These are phyloP conservation scores for Lactifluus hygrophoroides DNA, from an alignment of 768 basidiomycete species.

Conservation along the genomic window DNA sequence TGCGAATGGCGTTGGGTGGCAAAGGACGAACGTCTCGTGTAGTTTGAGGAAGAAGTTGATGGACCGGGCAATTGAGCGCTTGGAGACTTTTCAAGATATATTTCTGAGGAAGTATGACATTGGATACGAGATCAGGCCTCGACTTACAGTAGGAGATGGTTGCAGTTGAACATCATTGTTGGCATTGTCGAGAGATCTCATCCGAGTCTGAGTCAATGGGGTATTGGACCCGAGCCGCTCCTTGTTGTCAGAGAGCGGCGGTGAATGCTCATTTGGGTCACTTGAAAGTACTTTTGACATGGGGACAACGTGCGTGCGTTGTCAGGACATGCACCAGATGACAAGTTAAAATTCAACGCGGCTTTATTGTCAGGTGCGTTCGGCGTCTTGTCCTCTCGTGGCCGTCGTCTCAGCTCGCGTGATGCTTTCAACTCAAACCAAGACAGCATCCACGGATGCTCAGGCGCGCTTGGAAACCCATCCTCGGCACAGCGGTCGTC, in stretches of 20 bases:
- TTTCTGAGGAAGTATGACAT: slow-evolving; percentile 10
- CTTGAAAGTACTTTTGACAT: slow-evolving; percentile 8
- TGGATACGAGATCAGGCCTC: slow-evolving; percentile 18
- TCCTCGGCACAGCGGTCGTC: slow-evolving; percentile 44
- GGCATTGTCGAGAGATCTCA: slow-evolving; percentile 6
- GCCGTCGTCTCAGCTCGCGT: not conserved
- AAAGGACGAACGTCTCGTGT: slow-evolving; percentile 6
- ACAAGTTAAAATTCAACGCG: not conserved
- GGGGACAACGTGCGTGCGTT: no score
- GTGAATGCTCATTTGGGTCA: slow-evolving; percentile 13
- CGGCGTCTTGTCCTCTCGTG: not conserved
- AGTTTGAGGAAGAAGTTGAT: slow-evolving; percentile 1
- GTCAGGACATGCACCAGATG: no score
- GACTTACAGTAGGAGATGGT: slow-evolving; percentile 11
- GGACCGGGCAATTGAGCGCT: not conserved
- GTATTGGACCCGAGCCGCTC: slow-evolving; percentile 8
- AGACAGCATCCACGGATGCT: slow-evolving; percentile 38
- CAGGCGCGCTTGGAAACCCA: slow-evolving; percentile 58
- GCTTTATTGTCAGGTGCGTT: no score
- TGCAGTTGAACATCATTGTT: not conserved
- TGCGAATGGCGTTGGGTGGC: not conserved
- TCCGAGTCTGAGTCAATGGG: not conserved
- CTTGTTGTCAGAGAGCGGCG: slow-evolving; percentile 14
- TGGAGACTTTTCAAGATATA: slow-evolving; percentile 14
- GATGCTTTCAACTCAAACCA: no score